phyloP scores from a whole-genome alignment of 2,329 filamentous ascomycete species.

The Neobulgaria alba region DNA sequence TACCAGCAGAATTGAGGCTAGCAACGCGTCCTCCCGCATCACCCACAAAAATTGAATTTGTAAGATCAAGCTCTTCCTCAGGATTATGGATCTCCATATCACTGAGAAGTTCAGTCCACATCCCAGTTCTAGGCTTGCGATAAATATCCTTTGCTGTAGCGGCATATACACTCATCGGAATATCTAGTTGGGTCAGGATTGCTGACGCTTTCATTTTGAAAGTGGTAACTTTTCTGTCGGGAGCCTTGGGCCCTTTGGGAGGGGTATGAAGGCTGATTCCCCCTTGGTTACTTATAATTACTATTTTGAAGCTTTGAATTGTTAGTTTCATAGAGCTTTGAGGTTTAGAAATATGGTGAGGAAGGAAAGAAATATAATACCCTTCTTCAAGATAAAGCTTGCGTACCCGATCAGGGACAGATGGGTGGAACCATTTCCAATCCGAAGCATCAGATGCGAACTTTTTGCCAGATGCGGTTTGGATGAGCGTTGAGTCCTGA shows the following conservation, averaged over 20 bases:
- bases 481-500: constrained; percentile 81
- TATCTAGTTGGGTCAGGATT: constrained; percentile 61
- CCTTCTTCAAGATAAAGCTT: constrained; percentile 60
- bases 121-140: constrained; percentile 79
- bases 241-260: constrained; percentile 57
- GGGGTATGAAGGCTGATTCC: constrained; percentile 68
- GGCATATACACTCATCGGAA: constrained; percentile 76
- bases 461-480: constrained; percentile 69
- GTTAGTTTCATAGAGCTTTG: too few species aligned
- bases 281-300: constrained; percentile 84
- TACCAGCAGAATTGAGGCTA: too few species aligned
- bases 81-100: constrained; percentile 36
- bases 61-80: constrained; percentile 54
- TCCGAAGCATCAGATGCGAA: constrained; percentile 64
- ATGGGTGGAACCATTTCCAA: constrained; percentile 89
- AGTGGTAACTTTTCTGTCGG: constrained; percentile 60
- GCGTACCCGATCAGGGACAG: constrained; percentile 59
- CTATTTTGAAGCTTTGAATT: constrained; percentile 55
- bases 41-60: constrained; percentile 75
- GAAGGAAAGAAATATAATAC: too few species aligned
- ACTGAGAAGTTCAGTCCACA: constrained; percentile 67
- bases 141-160: constrained; percentile 75
- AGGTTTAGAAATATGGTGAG: too few species aligned
- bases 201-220: constrained; percentile 75
- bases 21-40: constrained; percentile 66